Conservation (phyloP, 768 basidiomycete genomes). For the Candolleomyces aberdarensis region DNA sequence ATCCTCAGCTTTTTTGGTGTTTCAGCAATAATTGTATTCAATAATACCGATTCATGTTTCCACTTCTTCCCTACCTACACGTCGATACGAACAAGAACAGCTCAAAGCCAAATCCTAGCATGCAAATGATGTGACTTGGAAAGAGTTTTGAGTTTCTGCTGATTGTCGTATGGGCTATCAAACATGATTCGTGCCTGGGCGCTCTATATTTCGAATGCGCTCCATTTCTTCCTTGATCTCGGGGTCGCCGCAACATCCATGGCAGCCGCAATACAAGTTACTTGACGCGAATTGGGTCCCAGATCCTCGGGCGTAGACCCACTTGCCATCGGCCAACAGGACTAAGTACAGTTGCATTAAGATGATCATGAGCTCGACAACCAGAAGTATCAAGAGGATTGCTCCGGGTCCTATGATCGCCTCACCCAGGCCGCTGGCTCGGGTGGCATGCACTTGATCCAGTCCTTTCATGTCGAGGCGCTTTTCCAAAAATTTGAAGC, state of each 20-base stretch:
- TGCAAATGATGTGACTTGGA: conserved; percentile 2
- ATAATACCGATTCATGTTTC: no score
- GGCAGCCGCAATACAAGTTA: conserved; percentile 16
- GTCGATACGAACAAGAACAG: no score
- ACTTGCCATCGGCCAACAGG: conserved; percentile 18
- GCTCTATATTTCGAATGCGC: not conserved
- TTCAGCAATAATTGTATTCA: no score
- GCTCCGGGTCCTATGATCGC: conserved; percentile 14
- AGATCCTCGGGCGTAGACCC: conserved; percentile 16
- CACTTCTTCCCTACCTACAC: no score
- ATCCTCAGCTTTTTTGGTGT: no score
- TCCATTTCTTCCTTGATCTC: conserved; percentile 17
- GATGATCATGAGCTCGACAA: conserved; percentile 8
- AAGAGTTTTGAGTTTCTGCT: conserved; percentile 3
- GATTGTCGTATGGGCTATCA: no score
- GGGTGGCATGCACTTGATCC: conserved; percentile 22
- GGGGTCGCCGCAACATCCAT: conserved; percentile 17
- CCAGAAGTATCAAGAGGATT: conserved; percentile 12
- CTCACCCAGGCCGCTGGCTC: conserved; percentile 24
- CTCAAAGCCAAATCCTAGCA: no score
- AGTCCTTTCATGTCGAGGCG: conserved; percentile 17
- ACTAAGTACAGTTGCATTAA: conserved; percentile 19
- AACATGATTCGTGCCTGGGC: not conserved
- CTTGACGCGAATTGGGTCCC: conserved; percentile 13
- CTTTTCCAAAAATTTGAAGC: conserved; percentile 15